A percentile compares a stretch with the other conserved stretches of the same genome.
Evolutionary conservation across 164 flowering plant genomes (phyloP).

Genomic region (Umbilicus rupestris): DNA sequence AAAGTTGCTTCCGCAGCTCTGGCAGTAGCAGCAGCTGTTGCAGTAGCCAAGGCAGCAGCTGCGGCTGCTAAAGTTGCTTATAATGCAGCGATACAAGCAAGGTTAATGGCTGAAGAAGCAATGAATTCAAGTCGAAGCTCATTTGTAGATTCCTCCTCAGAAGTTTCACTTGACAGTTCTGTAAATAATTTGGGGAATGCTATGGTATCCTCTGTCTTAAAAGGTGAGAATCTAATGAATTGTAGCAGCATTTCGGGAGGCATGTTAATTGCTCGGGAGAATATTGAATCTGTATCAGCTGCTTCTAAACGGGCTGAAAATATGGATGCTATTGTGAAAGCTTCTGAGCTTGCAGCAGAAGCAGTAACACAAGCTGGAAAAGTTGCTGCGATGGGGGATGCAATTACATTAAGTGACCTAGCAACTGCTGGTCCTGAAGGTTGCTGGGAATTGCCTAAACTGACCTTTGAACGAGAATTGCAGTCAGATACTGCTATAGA

Average conservation of each 20-base stretch:
- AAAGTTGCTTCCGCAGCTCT: conserved; percentile 71
- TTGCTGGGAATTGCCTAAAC: conserved; percentile 43
- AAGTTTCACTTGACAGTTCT: conserved; percentile 17
- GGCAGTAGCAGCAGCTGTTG: conserved; percentile 81
- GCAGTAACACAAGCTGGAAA: conserved; percentile 91
- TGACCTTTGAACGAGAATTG: conserved; percentile 18
- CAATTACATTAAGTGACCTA: conserved; percentile 51
- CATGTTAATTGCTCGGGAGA: conserved; percentile 59
- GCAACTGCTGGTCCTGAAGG: conserved; percentile 62
- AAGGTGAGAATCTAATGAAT: conserved; percentile 28
- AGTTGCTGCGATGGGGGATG: conserved; percentile 76
- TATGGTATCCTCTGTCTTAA: conserved; percentile 49
- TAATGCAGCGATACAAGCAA: conserved; percentile 86
- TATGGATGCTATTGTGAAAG: conserved; percentile 78
- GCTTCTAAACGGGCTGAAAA: conserved; percentile 84
- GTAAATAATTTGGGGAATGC: conserved; percentile 30
- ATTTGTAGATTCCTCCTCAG: conserved; percentile 16
- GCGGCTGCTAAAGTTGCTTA: conserved; percentile 94
- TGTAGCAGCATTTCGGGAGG: conserved; percentile 56
- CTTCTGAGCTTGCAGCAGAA: conserved; percentile 90
- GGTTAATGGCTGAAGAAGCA: conserved; percentile 79
- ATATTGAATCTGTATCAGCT: conserved; percentile 81
- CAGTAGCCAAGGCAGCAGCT: conserved; percentile 96
- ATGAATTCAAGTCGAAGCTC: conserved; percentile 21
- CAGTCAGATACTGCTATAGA: conserved; percentile 13